Evolutionary conservation across 2,329 filamentous ascomycete genomes (phyloP).

Genomic region (Tolypocladium inflatum): DNA sequence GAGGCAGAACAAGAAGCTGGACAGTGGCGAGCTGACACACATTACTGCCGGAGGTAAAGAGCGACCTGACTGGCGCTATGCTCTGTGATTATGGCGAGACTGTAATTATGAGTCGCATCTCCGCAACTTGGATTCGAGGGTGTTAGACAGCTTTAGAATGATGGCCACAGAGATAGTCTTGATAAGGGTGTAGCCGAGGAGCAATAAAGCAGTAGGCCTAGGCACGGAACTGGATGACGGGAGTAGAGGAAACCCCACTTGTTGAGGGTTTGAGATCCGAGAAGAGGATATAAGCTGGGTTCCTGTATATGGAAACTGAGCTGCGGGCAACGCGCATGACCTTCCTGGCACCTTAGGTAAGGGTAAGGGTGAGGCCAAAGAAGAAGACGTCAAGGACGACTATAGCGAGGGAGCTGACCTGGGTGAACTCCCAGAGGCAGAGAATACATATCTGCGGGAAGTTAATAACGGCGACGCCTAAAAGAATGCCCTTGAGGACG

Average conservation of each 20-base stretch:
- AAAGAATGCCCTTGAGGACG: constrained; percentile 86
- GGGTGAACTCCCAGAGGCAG: constrained; percentile 89
- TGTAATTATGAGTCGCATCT: too few species aligned
- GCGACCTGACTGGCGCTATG: too few species aligned
- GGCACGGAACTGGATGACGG: constrained; percentile 75
- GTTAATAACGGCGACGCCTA: constrained; percentile 80
- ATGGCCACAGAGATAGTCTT: constrained; percentile 87
- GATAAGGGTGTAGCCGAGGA: constrained; percentile 72
- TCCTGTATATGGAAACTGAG: constrained; percentile 86
- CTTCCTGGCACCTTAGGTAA: constrained; percentile 82
- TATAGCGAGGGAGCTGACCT: constrained; percentile 74
- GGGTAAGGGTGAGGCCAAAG: constrained; percentile 66
- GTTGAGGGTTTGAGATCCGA: constrained; percentile 86
- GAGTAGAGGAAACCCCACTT: constrained; percentile 93
- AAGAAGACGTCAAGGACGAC: constrained; percentile 84
- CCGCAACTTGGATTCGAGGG: too few species aligned
- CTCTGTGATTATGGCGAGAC: too few species aligned
- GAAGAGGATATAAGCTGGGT: constrained; percentile 93
- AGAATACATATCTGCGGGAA: constrained; percentile 87
- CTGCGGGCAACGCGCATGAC: constrained; percentile 82
- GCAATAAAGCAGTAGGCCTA: constrained; percentile 94
- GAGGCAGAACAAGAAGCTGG: too few species aligned
- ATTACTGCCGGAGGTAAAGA: too few species aligned
- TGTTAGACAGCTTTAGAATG: constrained; percentile 12
- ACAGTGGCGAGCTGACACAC: too few species aligned